A percentile compares a stretch with the other conserved stretches of the same genome.
phyloP scores from a whole-genome alignment of 208 protist species.

The Trichomonas tenax region DNA sequence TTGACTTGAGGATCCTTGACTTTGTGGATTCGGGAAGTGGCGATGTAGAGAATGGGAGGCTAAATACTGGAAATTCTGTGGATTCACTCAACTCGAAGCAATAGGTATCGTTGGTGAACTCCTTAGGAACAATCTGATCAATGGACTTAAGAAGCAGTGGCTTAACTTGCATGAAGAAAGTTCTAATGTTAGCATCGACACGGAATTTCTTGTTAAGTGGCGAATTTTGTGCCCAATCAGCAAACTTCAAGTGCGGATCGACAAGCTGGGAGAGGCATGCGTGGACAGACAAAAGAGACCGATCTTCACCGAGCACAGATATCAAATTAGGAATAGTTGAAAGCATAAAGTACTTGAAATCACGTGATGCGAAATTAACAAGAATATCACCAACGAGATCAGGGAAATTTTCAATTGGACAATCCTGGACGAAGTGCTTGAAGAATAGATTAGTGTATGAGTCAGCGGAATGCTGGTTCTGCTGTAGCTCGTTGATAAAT shows the following conservation, averaged over 20 bases:
- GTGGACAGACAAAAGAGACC: not conserved
- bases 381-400: not conserved
- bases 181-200: not conserved
- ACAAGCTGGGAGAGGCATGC: not conserved
- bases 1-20: not conserved
- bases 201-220: not conserved
- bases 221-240: not conserved
- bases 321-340: not conserved
- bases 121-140: not conserved
- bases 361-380: not conserved
- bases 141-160: not conserved
- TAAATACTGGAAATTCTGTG: not conserved
- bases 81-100: not conserved
- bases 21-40: not conserved
- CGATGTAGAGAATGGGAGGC: not conserved
- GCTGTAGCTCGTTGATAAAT: not conserved
- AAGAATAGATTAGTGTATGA: slow-evolving; percentile 3
- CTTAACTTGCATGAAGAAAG: not conserved
- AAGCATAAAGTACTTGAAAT: not conserved
- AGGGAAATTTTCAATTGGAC: not conserved
- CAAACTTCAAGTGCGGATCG: not conserved
- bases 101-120: not conserved
- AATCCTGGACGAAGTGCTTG: not conserved
- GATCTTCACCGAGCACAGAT: not conserved
- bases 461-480: not conserved